phyloP scores from a whole-genome alignment of 1,139 yeast genomes.

The Suhomyces taliae region DNA sequence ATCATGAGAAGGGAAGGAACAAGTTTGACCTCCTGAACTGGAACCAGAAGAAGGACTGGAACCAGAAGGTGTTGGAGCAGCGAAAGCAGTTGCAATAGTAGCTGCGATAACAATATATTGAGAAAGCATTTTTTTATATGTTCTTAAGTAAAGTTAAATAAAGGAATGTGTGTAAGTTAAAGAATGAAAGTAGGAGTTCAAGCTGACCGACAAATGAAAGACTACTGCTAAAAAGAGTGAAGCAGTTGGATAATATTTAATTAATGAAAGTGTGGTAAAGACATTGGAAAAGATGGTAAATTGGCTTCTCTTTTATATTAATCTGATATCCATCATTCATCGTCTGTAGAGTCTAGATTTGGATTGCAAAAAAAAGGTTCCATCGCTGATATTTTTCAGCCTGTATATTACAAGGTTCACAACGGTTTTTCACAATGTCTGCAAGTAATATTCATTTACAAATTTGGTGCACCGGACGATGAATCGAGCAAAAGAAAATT shows the following conservation, averaged over 20 bases:
- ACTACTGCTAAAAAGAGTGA: constrained; percentile 6
- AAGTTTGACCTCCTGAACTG: constrained; percentile 33
- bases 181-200: neutral
- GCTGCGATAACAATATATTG: constrained; percentile 18
- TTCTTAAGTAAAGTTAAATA: neutral
- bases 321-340: neutral
- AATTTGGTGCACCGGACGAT: neutral
- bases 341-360: constrained; percentile 4
- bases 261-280: constrained; percentile 2
- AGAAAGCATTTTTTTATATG: constrained; percentile 13
- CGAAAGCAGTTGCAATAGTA: constrained; percentile 19
- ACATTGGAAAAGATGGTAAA: neutral
- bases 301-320: neutral
- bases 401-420: constrained; percentile 2
- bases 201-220: neutral
- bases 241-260: neutral
- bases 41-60: constrained; percentile 57
- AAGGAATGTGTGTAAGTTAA: constrained; percentile 1
- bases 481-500: neutral
- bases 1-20: constrained; percentile 63
- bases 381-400: constrained; percentile 3
- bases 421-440: constrained; percentile 1
- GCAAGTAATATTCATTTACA: neutral
- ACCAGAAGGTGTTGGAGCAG: constrained; percentile 47
- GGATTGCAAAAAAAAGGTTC: constrained; percentile 6